These are phyloP conservation scores for Hypoxylon sp. DNA, from an alignment of 2,329 filamentous ascomycete species.

Conservation along the genomic window DNA sequence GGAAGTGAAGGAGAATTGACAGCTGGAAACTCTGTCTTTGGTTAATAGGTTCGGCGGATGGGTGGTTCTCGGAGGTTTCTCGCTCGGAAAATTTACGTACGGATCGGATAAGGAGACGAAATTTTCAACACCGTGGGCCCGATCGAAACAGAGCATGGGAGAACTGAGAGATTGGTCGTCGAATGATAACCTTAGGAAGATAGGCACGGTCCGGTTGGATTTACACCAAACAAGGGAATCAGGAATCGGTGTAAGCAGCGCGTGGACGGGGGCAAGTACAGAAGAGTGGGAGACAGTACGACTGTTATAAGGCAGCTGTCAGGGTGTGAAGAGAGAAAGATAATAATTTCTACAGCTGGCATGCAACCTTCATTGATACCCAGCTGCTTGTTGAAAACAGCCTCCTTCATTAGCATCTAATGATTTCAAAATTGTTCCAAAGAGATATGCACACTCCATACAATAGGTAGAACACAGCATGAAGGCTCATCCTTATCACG, in stretches of 20 bases:
- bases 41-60: neutral
- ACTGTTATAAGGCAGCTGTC: neutral
- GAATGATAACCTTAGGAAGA: neutral
- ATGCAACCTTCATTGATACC: neutral
- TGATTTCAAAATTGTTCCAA: neutral
- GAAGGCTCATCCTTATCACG: constrained; percentile 13
- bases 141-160: neutral
- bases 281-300: neutral
- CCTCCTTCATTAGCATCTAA: neutral
- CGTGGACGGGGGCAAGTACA: neutral
- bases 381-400: neutral
- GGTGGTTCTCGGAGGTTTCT: neutral
- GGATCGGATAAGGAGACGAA: neutral
- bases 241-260: neutral
- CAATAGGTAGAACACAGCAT: neutral
- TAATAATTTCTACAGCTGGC: neutral
- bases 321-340: neutral
- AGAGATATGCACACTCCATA: neutral
- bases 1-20: neutral
- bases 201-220: neutral
- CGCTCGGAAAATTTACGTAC: neutral
- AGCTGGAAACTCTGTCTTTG: neutral
- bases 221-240: neutral
- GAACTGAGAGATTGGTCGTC: neutral
- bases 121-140: neutral